Evolutionary conservation across 2,329 filamentous ascomycete species (phyloP), one percentile per base, ranked within the genome.

Genomic region (Ascochyta viciae-villosae): DNA sequence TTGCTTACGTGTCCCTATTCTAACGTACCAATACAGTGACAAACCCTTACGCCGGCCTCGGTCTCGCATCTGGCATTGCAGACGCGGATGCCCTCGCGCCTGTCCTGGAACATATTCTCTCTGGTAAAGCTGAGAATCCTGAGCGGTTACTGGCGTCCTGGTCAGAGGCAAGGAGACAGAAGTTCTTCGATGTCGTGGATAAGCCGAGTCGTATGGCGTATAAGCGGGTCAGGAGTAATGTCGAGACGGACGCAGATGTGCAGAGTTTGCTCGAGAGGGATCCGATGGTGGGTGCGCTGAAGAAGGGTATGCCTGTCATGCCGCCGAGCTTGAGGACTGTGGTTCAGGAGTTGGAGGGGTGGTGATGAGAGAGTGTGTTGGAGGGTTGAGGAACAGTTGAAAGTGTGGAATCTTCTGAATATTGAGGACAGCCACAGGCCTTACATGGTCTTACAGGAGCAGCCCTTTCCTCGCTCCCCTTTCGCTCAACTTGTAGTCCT

Each of bases 31-130:
- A 10, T 15, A 49, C 42, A 67, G 68, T 76, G 16, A 75, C 74
- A 12, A 76, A 76, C 43, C 73, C 74, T 8, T 76, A 76, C 44
- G 74, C 72, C 0, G 74, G 74, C 3, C 64, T 74, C 1, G 74
- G 74, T 16, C 68, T 76, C 6, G 70, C 66, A 0, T 67, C 68
- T 6, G 74, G 74, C 4, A 68, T 76, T 45, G 70, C 74, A 22
- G 74, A 76, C 38, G 74, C 72, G 0, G 58, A 67, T 0, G 68
- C 69, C 6, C 65, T 76, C 1, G 62, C 71, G 0, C 57, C 66
- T 4, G 64, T 71, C n/a, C 62, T 76, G 0, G 26, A 58, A 3
- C 70, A 60, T 4, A 63, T 73, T 8, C 60, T 76, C 3, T 33
- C 45, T 3, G 33, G 47, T n/a, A 44, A 61, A 27, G 59, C 72